Evolutionary conservation across 225 moss, liverwort and hornwort species (phyloP).

Genomic region (Rhytidiadelphus loreus): DNA sequence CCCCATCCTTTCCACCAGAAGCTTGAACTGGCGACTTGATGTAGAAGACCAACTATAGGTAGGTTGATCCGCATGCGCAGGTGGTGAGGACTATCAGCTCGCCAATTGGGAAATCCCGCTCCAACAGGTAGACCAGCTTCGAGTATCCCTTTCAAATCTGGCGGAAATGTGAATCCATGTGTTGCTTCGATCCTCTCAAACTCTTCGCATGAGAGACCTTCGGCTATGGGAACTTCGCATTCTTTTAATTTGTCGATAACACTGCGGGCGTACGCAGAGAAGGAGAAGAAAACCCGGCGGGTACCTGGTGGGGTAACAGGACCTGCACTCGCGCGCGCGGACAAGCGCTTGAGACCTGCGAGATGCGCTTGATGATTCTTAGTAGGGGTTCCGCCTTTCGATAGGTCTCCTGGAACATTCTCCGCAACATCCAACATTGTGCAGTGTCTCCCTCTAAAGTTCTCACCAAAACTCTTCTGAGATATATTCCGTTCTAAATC

Average conservation of each 20-base stretch:
- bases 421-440: slow-evolving; percentile 65
- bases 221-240: slow-evolving; percentile 59
- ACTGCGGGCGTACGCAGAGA: slow-evolving; percentile 73
- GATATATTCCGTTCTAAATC: neutral
- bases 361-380: slow-evolving; percentile 67
- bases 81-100: slow-evolving; percentile 50
- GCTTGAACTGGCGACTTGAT: slow-evolving; percentile 59
- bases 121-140: slow-evolving; percentile 81
- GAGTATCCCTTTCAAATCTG: slow-evolving; percentile 75
- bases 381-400: slow-evolving; percentile 13
- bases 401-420: slow-evolving; percentile 19
- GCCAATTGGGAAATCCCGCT: slow-evolving; percentile 87
- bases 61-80: slow-evolving; percentile 75
- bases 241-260: slow-evolving; percentile 64
- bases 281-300: slow-evolving; percentile 70
- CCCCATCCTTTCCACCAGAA: slow-evolving; percentile 98
- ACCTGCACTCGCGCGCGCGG: slow-evolving; percentile 78
- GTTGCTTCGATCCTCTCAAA: slow-evolving; percentile 83
- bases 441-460: neutral
- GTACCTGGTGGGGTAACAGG: slow-evolving; percentile 47
- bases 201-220: slow-evolving; percentile 79
- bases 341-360: slow-evolving; percentile 80
- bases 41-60: slow-evolving; percentile 59
- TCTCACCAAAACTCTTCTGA: neutral
- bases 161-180: slow-evolving; percentile 81